These are phyloP conservation scores for Monilinia vaccinii-corymbosi DNA, from an alignment of 2,329 filamentous ascomycete genomes.

Conservation along the genomic window DNA sequence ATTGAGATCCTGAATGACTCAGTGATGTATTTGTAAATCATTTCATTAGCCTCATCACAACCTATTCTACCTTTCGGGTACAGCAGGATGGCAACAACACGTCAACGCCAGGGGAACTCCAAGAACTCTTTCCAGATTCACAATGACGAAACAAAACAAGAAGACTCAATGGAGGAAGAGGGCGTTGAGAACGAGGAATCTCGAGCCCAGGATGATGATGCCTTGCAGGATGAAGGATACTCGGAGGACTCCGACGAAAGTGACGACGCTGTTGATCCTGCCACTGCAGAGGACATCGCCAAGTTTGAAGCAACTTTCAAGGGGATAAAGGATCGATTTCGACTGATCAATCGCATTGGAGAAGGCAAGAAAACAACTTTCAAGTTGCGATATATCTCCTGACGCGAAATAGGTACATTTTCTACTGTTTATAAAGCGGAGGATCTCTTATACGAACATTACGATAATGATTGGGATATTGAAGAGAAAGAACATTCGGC, in stretches of 20 bases:
- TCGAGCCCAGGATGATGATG: conserved; percentile 17
- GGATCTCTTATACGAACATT: conserved; percentile 75
- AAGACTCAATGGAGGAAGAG: conserved; percentile 28
- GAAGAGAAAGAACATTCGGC: conserved; percentile 54
- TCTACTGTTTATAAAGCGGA: conserved; percentile 99
- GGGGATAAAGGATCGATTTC: conserved; percentile 74
- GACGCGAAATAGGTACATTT: conserved; percentile 64
- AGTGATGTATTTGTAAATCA: not conserved
- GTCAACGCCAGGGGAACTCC: conserved; percentile 21
- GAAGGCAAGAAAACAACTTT: conserved; percentile 54
- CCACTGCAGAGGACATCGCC: conserved; percentile 77
- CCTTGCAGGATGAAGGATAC: conserved; percentile 34
- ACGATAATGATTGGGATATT: conserved; percentile 80
- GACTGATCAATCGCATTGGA: conserved; percentile 91
- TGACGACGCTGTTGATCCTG: conserved; percentile 54
- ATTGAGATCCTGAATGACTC: not conserved
- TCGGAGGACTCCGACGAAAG: conserved; percentile 44
- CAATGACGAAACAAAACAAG: conserved; percentile 31
- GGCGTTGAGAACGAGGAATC: conserved; percentile 30
- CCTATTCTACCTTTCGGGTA: conserved; percentile 8
- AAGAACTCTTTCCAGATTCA: conserved; percentile 32
- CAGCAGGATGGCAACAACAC: conserved; percentile 24
- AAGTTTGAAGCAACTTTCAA: conserved; percentile 75
- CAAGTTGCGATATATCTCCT: conserved; percentile 6
- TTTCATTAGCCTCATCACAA: not conserved